Evolutionary conservation across 306 rosid species (phyloP).

Genomic region (Vigna mungo): DNA sequence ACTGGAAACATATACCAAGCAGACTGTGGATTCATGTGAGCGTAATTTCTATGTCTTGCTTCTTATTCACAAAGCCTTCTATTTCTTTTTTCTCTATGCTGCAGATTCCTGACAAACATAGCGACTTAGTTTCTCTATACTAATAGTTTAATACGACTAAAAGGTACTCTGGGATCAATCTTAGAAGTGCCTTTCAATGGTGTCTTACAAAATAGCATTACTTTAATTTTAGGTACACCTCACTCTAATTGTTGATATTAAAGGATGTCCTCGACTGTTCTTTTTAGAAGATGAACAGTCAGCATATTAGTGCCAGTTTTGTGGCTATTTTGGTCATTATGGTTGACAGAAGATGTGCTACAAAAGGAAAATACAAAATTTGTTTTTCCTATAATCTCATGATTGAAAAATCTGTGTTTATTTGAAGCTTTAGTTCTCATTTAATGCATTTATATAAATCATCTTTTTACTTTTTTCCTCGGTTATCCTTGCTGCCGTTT

Average conservation of each 20-base stretch:
- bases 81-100: conserved; percentile 2
- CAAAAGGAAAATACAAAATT: neutral
- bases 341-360: conserved; percentile 2
- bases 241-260: neutral
- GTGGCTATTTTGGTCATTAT: conserved; percentile 12
- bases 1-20: conserved; percentile 74
- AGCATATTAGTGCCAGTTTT: conserved; percentile 10
- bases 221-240: conserved; percentile 18
- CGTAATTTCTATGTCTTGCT: conserved; percentile 30
- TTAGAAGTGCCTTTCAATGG: neutral
- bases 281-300: conserved; percentile 34
- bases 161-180: conserved; percentile 28
- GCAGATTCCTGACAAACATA: neutral
- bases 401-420: neutral
- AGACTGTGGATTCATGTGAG: conserved; percentile 87
- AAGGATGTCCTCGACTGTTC: conserved; percentile 13
- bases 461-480: neutral
- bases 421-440: conserved; percentile 17
- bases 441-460: neutral
- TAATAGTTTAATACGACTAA: neutral
- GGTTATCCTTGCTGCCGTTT: conserved; percentile 11
- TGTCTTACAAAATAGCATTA: neutral
- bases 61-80: conserved; percentile 17
- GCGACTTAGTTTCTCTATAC: conserved; percentile 10
- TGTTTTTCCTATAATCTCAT: neutral